phyloP scores from a whole-genome alignment of 108 stramenopile species.

The Fragilariopsis cylindrus region DNA sequence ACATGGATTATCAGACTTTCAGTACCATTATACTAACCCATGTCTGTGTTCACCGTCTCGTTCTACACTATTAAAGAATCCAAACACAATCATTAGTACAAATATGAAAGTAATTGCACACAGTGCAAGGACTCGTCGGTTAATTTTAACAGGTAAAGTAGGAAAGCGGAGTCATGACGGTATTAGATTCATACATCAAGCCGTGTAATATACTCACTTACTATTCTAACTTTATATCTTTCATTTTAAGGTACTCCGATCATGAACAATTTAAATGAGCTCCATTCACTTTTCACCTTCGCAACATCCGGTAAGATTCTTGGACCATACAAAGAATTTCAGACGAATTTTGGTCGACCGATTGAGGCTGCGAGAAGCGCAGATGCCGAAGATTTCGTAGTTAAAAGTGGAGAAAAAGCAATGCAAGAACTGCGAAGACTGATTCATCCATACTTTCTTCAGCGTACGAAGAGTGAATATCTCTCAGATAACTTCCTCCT shows the following conservation, averaged over 20 bases:
- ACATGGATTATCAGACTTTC: no score
- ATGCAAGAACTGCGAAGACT: constrained; percentile 70
- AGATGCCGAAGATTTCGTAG: constrained; percentile 56
- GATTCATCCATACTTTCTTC: constrained; percentile 87
- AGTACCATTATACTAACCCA: no score
- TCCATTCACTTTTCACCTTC: constrained; percentile 94
- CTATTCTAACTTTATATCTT: no score
- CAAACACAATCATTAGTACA: constrained; percentile 66
- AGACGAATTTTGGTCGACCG: constrained; percentile 61
- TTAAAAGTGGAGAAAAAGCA: constrained; percentile 68
- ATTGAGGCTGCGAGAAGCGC: constrained; percentile 79
- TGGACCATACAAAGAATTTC: constrained; percentile 49
- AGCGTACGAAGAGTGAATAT: constrained; percentile 84
- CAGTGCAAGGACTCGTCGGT: constrained; percentile 54
- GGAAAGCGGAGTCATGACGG: no score
- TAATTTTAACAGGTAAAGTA: constrained; percentile 80
- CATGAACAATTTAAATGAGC: constrained; percentile 91
- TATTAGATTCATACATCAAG: no score
- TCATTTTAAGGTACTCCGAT: constrained; percentile 66
- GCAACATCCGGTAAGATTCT: constrained; percentile 72
- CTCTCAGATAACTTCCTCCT: constrained; percentile 80
- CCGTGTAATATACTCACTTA: no score
- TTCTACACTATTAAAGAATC: constrained; percentile 58
- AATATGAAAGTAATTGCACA: constrained; percentile 58
- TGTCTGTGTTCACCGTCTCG: no score